phyloP scores from a whole-genome alignment of 352 stramenopile species.

The Phytophthora pini region DNA sequence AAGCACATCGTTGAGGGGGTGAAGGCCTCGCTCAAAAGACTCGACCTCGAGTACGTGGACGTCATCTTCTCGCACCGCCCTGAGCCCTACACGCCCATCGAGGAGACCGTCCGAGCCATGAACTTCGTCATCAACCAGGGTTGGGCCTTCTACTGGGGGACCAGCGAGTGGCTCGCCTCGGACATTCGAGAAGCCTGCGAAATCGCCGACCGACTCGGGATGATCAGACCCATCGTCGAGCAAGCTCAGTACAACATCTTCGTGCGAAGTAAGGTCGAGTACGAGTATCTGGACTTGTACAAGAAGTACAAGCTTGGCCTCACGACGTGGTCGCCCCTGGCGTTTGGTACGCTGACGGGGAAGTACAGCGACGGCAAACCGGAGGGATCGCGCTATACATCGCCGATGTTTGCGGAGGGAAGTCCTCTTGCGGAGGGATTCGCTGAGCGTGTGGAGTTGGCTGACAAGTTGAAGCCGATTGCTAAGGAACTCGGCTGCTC shows the following conservation, averaged over 20 bases:
- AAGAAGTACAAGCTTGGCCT: constrained; percentile 25
- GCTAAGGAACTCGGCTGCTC: constrained; percentile 39
- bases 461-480: constrained; percentile 44
- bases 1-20: constrained; percentile 8
- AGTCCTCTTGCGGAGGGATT: constrained; percentile 9
- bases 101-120: neutral
- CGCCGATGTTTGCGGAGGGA: constrained; percentile 9
- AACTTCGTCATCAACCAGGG: constrained; percentile 5
- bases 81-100: constrained; percentile 1
- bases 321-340: constrained; percentile 13
- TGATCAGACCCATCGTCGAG: constrained; percentile 48
- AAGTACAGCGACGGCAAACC: constrained; percentile 14
- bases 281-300: constrained; percentile 20
- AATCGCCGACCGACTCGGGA: constrained; percentile 36
- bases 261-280: constrained; percentile 29
- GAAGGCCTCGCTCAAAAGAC: constrained; percentile 1
- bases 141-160: constrained; percentile 13
- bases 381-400: constrained; percentile 7
- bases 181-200: constrained; percentile 47
- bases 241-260: constrained; percentile 54
- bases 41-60: constrained; percentile 7
- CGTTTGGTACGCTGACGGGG: constrained; percentile 5
- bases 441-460: constrained; percentile 26
- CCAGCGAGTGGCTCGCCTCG: constrained; percentile 5
- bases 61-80: constrained; percentile 9